Base-by-base conservation (phyloP, 192 early-diverging fungal genomes). In the Entomortierella lignicola region DNA sequence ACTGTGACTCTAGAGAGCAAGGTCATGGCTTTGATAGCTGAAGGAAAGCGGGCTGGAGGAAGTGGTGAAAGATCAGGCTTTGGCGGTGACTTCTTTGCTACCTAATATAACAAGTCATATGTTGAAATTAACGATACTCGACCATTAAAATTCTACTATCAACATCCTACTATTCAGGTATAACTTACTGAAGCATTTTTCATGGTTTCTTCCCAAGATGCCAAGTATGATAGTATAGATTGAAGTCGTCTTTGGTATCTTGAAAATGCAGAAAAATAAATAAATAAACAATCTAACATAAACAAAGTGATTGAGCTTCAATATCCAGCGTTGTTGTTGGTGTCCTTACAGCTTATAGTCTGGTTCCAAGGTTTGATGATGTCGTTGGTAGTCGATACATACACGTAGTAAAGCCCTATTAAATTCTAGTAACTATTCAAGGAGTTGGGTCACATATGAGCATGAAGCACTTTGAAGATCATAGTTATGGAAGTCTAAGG, bases 31-130 rank as follows among this genome's bases (percentile, higher is more conserved):
- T 63, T 50, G 11, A 54, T 57, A n/a, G 67, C 75, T 0, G 75
- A 69, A 11, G 75, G 67, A 23, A 70, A 69, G 2, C 75, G 67
- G 2, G 75, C 75, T 53, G 75, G 75, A 0, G 75, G 75, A 4
- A 79, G 67, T 5, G 75, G 75, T 1, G 75, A 70, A 0, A 79
- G 62, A 48, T 79, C 75, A 0, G 75, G 75, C 42, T 79, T 79
- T 32, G 62, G 66, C 42, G 75, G 68, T 13, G 69, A 20, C 2
- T 31, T 32, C 27, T 77, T 77, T 12, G 26, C 48, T 21, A 13
- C 3, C 48, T 63, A 53, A 18, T 21, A 12, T 20, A 2, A 11
- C 23, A 7, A 13, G n/a, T 12, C 52, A 57, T 17, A 30, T 11
- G 20, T 15, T 15, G 17, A 47, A 4, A 47, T 47, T 47, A 47